These are phyloP conservation scores for Bacidia gigantensis DNA, from an alignment of 495 filamentous ascomycete genomes.

Conservation along the genomic window DNA sequence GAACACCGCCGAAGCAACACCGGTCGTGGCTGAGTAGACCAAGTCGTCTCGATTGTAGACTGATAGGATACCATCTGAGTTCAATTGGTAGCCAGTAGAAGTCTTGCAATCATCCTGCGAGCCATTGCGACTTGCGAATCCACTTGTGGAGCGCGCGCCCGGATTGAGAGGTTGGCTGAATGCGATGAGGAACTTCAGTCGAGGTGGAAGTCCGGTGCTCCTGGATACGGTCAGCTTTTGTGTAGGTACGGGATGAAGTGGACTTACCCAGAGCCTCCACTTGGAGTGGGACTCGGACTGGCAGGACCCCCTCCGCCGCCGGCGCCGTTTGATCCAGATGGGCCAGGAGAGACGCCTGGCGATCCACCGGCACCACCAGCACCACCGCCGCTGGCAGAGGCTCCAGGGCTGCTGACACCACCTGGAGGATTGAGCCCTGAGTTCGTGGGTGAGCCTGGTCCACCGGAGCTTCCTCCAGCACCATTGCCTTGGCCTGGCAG, in stretches of 20 bases:
- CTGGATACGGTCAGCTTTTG: too few relatives aligned
- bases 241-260: too few relatives aligned
- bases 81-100: not conserved
- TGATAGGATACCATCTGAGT: not conserved
- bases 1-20: not conserved
- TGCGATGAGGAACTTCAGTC: not conserved
- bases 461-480: not conserved
- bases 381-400: not conserved
- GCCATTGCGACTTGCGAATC: not conserved
- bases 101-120: not conserved
- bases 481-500: not conserved
- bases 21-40: not conserved
- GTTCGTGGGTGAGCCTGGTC: not conserved
- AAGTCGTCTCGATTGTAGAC: not conserved
- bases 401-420: not conserved
- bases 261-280: too few relatives aligned
- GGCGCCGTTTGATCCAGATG: too few relatives aligned
- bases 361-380: too few relatives aligned
- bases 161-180: not conserved
- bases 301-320: too few relatives aligned
- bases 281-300: too few relatives aligned
- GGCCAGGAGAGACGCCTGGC: too few relatives aligned
- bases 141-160: too few relatives aligned
- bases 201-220: not conserved
- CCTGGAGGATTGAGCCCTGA: not conserved